Percentiles rank a stretch among this genome's conserved stretches.
Conservation (phyloP, 257 asterid genomes). For the Rehmannia glutinosa region DNA sequence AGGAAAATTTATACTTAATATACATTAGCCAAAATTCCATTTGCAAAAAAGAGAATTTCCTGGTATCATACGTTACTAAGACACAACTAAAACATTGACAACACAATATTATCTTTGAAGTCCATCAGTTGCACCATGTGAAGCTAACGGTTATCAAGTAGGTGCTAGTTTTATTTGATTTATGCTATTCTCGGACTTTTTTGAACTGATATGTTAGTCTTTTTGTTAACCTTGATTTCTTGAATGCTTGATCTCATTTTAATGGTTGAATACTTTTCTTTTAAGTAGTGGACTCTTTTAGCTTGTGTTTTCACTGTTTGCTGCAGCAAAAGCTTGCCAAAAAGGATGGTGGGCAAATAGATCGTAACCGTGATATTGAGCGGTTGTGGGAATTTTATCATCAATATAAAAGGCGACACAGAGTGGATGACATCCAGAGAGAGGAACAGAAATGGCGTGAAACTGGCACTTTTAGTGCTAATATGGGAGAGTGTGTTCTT, state of each 20-base stretch:
- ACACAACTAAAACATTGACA: not conserved
- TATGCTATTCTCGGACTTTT: not conserved
- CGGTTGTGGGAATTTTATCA: conserved; percentile 86
- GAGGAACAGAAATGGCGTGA: conserved; percentile 93
- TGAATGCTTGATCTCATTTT: not conserved
- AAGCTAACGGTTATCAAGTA: not conserved
- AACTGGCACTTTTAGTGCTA: conserved; percentile 68
- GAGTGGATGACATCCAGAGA: conserved; percentile 80
- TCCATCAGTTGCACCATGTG: conserved; percentile 6
- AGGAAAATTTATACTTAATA: not conserved
- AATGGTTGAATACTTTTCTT: not conserved
- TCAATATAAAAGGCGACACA: conserved; percentile 75
- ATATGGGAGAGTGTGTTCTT: conserved; percentile 71
- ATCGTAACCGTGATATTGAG: conserved; percentile 84
- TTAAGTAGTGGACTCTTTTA: not conserved
- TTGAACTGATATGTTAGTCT: conserved; percentile 2
- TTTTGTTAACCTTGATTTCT: not conserved
- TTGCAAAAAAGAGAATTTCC: not conserved
- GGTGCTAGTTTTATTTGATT: not conserved
- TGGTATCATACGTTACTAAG: conserved; percentile 1
- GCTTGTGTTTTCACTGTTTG: conserved; percentile 13
- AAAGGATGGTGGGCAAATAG: conserved; percentile 78
- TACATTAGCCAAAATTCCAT: not conserved
- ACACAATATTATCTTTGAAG: not conserved
- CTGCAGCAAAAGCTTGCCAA: conserved; percentile 95